These are phyloP conservation scores for Backusella macrospora DNA, from an alignment of 192 early-diverging fungal genomes.

Conservation along the genomic window DNA sequence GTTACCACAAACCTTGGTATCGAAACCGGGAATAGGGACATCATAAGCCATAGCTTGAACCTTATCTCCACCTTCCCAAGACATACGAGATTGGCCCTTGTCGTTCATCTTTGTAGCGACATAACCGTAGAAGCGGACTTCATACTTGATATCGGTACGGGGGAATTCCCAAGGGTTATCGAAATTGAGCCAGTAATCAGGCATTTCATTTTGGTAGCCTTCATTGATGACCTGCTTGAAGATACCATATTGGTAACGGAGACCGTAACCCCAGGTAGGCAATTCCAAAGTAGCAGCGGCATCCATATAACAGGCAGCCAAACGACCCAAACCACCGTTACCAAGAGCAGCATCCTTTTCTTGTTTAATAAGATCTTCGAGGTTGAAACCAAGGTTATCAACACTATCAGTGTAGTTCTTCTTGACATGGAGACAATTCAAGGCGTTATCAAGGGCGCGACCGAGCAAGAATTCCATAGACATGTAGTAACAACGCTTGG, in stretches of 20 bases:
- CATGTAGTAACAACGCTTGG: constrained; percentile 97
- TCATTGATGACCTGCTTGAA: constrained; percentile 97
- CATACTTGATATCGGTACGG: constrained; percentile 88
- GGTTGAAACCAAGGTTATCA: constrained; percentile 81
- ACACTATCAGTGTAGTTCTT: constrained; percentile 66
- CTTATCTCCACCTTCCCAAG: constrained; percentile 86
- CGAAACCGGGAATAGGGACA: constrained; percentile 89
- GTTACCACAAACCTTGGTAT: constrained; percentile 95
- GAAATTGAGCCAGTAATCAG: constrained; percentile 97
- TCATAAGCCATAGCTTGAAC: constrained; percentile 95
- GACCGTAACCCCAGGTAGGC: constrained; percentile 96
- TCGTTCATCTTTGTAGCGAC: constrained; percentile 74
- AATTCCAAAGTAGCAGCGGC: constrained; percentile 92
- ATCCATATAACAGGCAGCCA: constrained; percentile 98
- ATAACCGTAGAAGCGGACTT: constrained; percentile 88
- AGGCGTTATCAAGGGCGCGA: constrained; percentile 95
- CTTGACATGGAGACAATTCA: constrained; percentile 86
- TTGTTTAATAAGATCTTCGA: constrained; percentile 93
- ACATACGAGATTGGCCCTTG: constrained; percentile 63
- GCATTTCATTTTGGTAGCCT: constrained; percentile 92
- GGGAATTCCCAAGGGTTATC: constrained; percentile 98
- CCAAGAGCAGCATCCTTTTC: constrained; percentile 97
- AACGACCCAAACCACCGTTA: constrained; percentile 95
- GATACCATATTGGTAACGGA: constrained; percentile 98
- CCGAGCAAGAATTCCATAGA: constrained; percentile 98